Evolutionary conservation across 768 basidiomycete genomes (phyloP).

Genomic region (Tylopilus felleus): DNA sequence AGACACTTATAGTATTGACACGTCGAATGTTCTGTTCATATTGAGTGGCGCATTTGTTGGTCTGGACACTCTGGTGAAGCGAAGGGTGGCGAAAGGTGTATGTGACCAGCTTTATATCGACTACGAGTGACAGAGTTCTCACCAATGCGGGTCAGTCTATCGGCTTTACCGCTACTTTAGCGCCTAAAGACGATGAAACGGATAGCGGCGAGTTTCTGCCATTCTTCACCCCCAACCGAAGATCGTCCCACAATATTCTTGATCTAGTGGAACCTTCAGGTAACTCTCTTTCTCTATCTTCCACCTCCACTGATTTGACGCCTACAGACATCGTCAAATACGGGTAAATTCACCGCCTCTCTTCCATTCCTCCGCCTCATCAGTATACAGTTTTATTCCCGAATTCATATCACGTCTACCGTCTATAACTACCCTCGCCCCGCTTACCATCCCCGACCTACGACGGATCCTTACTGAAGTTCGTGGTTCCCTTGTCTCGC

Average conservation of each 20-base stretch:
- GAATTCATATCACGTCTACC: constrained; percentile 95
- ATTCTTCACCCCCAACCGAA: constrained; percentile 77
- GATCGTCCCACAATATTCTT: constrained; percentile 49
- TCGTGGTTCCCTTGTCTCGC: constrained; percentile 84
- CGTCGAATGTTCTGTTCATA: constrained; percentile 91
- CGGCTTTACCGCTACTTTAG: constrained; percentile 67
- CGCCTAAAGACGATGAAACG: constrained; percentile 39
- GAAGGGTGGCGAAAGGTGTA: constrained; percentile 82
- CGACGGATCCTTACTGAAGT: constrained; percentile 91
- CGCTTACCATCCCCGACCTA: constrained; percentile 77
- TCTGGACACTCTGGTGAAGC: constrained; percentile 75
- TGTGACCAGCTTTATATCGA: constrained; percentile 27
- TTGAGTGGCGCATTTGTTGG: constrained; percentile 95
- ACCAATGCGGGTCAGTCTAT: constrained; percentile 61
- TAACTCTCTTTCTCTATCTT: constrained; percentile 23
- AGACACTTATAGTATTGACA: constrained; percentile 76
- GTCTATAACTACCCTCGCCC: constrained; percentile 79
- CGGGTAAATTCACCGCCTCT: constrained; percentile 44
- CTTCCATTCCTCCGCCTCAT: constrained; percentile 2
- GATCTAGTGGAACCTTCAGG: constrained; percentile 73
- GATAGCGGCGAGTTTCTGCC: constrained; percentile 42
- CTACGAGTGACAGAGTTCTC: background rate
- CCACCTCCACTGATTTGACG: background rate
- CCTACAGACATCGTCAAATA: constrained; percentile 75
- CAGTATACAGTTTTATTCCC: constrained; percentile 70